These are phyloP conservation scores for Lactarius deliciosus DNA, from an alignment of 768 basidiomycete species.

Conservation along the genomic window DNA sequence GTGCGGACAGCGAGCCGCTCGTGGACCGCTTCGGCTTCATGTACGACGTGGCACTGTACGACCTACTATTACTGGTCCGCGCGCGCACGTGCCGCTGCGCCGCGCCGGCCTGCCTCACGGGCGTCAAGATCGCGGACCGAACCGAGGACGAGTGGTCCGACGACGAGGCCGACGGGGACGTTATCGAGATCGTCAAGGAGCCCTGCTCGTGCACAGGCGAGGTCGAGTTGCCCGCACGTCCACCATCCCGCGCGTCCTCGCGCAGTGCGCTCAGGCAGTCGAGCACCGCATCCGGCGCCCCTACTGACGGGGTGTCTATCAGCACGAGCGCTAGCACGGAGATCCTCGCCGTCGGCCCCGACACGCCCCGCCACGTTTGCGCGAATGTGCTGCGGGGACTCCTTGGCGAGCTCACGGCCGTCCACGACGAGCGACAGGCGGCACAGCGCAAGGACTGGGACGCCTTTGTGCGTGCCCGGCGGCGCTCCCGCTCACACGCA, in stretches of 20 bases:
- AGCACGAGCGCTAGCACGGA: slow-evolving; percentile 41
- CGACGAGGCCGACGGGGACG: slow-evolving; percentile 54
- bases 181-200: slow-evolving; percentile 40
- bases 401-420: slow-evolving; percentile 71
- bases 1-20: slow-evolving; percentile 56
- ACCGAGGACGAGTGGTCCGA: slow-evolving; percentile 79
- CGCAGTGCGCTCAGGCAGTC: background rate
- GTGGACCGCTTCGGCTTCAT: slow-evolving; percentile 92
- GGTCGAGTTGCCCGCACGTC: slow-evolving; percentile 12
- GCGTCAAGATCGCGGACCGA: slow-evolving; percentile 83
- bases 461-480: slow-evolving; percentile 58
- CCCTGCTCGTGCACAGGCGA: slow-evolving; percentile 44
- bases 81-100: slow-evolving; percentile 71
- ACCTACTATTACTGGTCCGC: slow-evolving; percentile 70
- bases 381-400: slow-evolving; percentile 71
- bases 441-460: slow-evolving; percentile 83
- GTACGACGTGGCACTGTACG: slow-evolving; percentile 82
- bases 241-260: slow-evolving; percentile 19
- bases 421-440: slow-evolving; percentile 78
- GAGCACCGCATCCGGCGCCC: background rate
- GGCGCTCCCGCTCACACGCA: slow-evolving; percentile 49
- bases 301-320: background rate
- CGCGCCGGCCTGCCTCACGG: slow-evolving; percentile 83
- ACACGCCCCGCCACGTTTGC: slow-evolving; percentile 74
- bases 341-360: slow-evolving; percentile 57